Conservation (phyloP, 2,329 filamentous ascomycete genomes). For the Alternaria panax region DNA sequence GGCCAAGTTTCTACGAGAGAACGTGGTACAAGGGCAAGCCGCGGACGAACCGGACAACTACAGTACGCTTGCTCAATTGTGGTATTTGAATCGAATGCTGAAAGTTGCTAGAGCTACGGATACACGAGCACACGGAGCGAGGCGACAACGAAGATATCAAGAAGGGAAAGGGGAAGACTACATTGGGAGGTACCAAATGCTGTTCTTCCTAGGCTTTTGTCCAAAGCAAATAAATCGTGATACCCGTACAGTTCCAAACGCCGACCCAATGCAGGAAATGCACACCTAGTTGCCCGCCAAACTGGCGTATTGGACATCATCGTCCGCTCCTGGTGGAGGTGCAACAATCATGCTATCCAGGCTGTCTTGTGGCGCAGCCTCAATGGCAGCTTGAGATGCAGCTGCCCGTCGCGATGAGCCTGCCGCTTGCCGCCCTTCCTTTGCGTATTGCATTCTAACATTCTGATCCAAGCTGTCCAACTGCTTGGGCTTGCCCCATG, state of each 20-base stretch:
- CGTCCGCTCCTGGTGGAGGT: slow-evolving; percentile 78
- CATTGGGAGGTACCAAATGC: slow-evolving; percentile 49
- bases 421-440: slow-evolving; percentile 68
- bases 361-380: slow-evolving; percentile 52
- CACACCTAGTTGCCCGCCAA: slow-evolving; percentile 73
- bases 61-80: slow-evolving; percentile 59
- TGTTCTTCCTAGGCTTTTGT: slow-evolving; percentile 47
- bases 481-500: slow-evolving; percentile 92
- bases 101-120: slow-evolving; percentile 71
- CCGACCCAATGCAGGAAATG: slow-evolving; percentile 32
- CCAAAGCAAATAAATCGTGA: slow-evolving; percentile 37
- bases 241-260: slow-evolving; percentile 40
- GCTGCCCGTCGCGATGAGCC: slow-evolving; percentile 39
- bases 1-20: slow-evolving; percentile 78
- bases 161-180: slow-evolving; percentile 58
- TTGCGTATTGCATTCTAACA: slow-evolving; percentile 79
- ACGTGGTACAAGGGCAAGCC: slow-evolving; percentile 83
- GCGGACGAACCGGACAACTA: slow-evolving; percentile 61
- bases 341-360: slow-evolving; percentile 63
- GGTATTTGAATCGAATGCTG: slow-evolving; percentile 10
- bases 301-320: slow-evolving; percentile 85
- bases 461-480: slow-evolving; percentile 92
- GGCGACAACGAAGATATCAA: slow-evolving; percentile 94
- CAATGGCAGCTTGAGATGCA: slow-evolving; percentile 50
- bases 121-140: slow-evolving; percentile 89